phyloP scores from a whole-genome alignment of 352 stramenopile genomes.

The Pythium folliculosum region DNA sequence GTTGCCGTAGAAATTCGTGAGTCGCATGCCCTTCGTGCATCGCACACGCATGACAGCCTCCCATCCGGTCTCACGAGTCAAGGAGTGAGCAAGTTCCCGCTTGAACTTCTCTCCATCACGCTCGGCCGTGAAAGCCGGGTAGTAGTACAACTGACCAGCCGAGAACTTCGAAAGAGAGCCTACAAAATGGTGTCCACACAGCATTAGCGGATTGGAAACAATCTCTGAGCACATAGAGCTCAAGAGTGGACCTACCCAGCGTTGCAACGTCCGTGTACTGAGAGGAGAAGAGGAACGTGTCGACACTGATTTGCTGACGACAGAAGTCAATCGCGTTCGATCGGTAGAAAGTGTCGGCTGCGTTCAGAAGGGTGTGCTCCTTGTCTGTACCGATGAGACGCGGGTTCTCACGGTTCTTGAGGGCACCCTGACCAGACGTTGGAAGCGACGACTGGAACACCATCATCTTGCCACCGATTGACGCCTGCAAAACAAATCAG shows the following conservation, averaged over 20 bases:
- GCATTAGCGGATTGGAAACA: neutral
- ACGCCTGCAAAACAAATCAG: constrained; percentile 45
- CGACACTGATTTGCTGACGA: constrained; percentile 98
- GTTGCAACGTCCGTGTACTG: constrained; percentile 97
- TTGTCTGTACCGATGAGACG: constrained; percentile 84
- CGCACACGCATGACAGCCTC: constrained; percentile 98
- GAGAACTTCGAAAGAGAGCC: constrained; percentile 95
- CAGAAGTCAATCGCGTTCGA: constrained; percentile 96
- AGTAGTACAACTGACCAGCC: constrained; percentile 96
- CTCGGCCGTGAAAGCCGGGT: constrained; percentile 92
- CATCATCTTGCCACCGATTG: constrained; percentile 88
- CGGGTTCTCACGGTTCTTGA: constrained; percentile 86
- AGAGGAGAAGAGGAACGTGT: constrained; percentile 96
- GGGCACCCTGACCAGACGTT: constrained; percentile 68
- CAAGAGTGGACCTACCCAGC: constrained; percentile 53
- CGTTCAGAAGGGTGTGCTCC: constrained; percentile 90
- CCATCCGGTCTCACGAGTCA: constrained; percentile 93
- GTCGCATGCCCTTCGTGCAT: constrained; percentile 96
- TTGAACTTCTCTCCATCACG: constrained; percentile 94
- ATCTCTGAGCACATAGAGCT: no score
- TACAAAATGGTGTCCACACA: constrained; percentile 17
- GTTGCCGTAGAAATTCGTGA: constrained; percentile 99
- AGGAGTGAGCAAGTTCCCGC: constrained; percentile 89
- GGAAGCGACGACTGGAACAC: constrained; percentile 88
- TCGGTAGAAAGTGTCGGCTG: constrained; percentile 89